A percentile compares a stretch with the other conserved stretches of the same genome.
Conservation (phyloP, 768 basidiomycete species). For the Mycena vitilis region DNA sequence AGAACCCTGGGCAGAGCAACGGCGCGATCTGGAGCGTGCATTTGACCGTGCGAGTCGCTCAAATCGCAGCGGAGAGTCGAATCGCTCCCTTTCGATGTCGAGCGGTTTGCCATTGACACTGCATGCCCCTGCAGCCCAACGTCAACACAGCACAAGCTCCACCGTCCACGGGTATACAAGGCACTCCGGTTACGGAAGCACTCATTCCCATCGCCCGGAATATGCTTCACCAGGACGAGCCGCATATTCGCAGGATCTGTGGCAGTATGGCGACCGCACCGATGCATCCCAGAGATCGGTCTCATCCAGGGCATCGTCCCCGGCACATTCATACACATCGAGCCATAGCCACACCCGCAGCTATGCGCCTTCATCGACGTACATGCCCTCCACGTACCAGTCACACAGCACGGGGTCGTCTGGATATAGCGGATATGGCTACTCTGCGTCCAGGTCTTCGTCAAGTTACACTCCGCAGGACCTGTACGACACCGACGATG, state of each 20-base stretch:
- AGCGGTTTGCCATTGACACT: conserved; percentile 11
- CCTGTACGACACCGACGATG: conserved; percentile 13
- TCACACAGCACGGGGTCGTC: conserved; percentile 13
- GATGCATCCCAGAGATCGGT: conserved; percentile 13
- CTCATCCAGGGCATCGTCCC: conserved; percentile 14
- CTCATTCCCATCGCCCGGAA: background rate
- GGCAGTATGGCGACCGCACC: conserved; percentile 16
- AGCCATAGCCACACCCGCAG: conserved; percentile 10
- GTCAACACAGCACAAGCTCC: conserved; percentile 9
- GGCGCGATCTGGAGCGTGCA: conserved; percentile 43
- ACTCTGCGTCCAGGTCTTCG: conserved; percentile 20
- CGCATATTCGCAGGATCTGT: conserved; percentile 14
- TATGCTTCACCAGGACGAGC: conserved; percentile 9
- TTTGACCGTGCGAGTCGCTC: conserved; percentile 30
- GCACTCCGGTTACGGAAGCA: conserved; percentile 21
- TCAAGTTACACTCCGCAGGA: conserved; percentile 11
- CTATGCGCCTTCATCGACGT: conserved; percentile 17
- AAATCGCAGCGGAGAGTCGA: conserved; percentile 16
- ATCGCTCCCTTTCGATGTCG: conserved; percentile 20
- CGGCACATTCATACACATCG: conserved; percentile 1
- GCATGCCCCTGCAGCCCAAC: conserved; percentile 4
- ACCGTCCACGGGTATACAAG: conserved; percentile 7
- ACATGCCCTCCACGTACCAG: conserved; percentile 8
- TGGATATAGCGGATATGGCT: conserved; percentile 24
- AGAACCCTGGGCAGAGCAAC: conserved; percentile 45